Evolutionary conservation across 257 asterid species (phyloP).

Genomic region (Fraxinus cuspidata): DNA sequence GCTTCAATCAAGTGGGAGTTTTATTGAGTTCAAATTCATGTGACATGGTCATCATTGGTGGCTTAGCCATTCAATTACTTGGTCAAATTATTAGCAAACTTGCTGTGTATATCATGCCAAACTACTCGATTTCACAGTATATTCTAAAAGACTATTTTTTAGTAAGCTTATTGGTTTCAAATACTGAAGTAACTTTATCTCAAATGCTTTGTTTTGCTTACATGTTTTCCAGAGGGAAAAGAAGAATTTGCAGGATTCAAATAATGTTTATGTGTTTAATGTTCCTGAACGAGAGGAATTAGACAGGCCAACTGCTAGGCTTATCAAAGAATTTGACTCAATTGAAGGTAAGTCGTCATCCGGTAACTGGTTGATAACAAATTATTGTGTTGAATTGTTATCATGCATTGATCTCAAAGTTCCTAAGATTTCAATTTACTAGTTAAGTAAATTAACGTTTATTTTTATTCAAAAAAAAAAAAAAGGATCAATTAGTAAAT

Average conservation of each 20-base stretch:
- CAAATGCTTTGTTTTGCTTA: conserved; percentile 24
- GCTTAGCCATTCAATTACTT: background rate
- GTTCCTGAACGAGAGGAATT: conserved; percentile 90
- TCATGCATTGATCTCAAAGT: conserved; percentile 17
- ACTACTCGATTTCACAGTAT: background rate
- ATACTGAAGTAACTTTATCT: conserved; percentile 15
- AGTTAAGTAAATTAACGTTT: background rate
- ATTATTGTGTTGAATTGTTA: conserved; percentile 5
- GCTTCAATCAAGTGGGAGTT: background rate
- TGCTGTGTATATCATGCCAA: background rate
- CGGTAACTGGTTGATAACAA: conserved; percentile 5
- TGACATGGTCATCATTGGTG: background rate
- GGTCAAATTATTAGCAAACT: conserved; percentile 4
- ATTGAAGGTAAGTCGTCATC: conserved; percentile 55
- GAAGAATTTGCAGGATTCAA: conserved; percentile 85
- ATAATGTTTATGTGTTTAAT: conserved; percentile 83
- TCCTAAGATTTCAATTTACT: background rate
- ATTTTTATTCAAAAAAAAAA: background rate
- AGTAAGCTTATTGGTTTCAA: background rate
- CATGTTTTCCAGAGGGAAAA: conserved; percentile 72
- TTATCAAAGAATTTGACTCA: conserved; percentile 82
- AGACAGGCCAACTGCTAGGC: conserved; percentile 91
- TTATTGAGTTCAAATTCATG: background rate
- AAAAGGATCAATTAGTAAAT: too few relatives aligned
- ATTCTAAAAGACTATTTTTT: background rate